Conservation (phyloP, 805 yeast species). For the Cyberlindnera saturnus region DNA sequence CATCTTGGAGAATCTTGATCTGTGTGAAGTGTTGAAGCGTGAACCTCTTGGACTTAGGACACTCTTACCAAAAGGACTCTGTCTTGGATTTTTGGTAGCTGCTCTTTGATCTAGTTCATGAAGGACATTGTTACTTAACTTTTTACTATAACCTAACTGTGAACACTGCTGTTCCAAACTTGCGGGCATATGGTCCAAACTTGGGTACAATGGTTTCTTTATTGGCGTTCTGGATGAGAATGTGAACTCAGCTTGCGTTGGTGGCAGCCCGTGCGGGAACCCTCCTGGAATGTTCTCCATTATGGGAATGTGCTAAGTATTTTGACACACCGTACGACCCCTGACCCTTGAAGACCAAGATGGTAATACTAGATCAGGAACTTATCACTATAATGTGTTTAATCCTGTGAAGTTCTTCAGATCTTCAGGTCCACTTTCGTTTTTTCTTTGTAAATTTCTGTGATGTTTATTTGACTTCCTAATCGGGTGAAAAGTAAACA, state of each 20-base stretch:
- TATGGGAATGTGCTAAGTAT: neutral
- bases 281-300: slow-evolving; percentile 11
- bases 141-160: slow-evolving; percentile 27
- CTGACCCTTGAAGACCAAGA: too few relatives aligned
- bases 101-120: slow-evolving; percentile 30
- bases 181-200: slow-evolving; percentile 15
- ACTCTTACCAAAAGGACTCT: slow-evolving; percentile 8
- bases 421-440: too few relatives aligned
- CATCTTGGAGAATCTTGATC: slow-evolving; percentile 25
- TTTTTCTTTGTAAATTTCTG: too few relatives aligned
- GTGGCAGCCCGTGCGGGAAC: slow-evolving; percentile 1
- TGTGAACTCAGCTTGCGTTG: neutral
- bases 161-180: slow-evolving; percentile 11
- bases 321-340: too few relatives aligned
- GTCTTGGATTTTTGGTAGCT: slow-evolving; percentile 12
- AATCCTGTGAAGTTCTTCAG: too few relatives aligned
- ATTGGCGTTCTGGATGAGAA: neutral
- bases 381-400: too few relatives aligned
- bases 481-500: too few relatives aligned
- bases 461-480: too few relatives aligned
- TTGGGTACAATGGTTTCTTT: slow-evolving; percentile 14
- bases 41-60: slow-evolving; percentile 18
- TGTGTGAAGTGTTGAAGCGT: slow-evolving; percentile 19
- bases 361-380: too few relatives aligned
- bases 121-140: slow-evolving; percentile 28